Evolutionary conservation across 1,139 yeast genomes (phyloP).

Genomic region (Yamadazyma friedrichii): DNA sequence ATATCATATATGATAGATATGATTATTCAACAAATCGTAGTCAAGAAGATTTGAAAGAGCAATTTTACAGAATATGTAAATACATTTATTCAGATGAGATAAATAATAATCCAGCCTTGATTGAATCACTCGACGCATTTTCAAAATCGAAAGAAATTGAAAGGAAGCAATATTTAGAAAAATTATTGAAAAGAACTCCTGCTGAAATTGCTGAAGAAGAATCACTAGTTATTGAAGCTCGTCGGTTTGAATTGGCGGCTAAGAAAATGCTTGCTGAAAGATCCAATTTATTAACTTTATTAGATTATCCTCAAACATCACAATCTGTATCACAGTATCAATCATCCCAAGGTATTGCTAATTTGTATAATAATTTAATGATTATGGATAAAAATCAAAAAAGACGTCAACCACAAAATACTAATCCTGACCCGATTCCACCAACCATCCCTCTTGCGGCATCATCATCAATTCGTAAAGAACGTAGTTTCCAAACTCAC

Average conservation of each 20-base stretch:
- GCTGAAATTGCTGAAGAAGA: slow-evolving; percentile 99
- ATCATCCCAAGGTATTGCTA: slow-evolving; percentile 87
- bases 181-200: slow-evolving; percentile 79
- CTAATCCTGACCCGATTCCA: slow-evolving; percentile 49
- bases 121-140: slow-evolving; percentile 53
- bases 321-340: slow-evolving; percentile 75
- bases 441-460: slow-evolving; percentile 61
- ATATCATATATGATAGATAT: slow-evolving; percentile 76
- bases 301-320: slow-evolving; percentile 87
- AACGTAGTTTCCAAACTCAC: slow-evolving; percentile 51
- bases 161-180: slow-evolving; percentile 77
- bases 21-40: slow-evolving; percentile 35
- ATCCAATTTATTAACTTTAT: slow-evolving; percentile 68
- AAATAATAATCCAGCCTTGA: slow-evolving; percentile 44
- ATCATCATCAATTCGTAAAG: slow-evolving; percentile 50
- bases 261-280: slow-evolving; percentile 86
- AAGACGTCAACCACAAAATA: slow-evolving; percentile 39
- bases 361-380: slow-evolving; percentile 77
- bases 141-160: slow-evolving; percentile 68
- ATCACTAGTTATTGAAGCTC: slow-evolving; percentile 86
- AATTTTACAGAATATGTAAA: slow-evolving; percentile 57
- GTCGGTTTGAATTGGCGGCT: slow-evolving; percentile 90
- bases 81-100: slow-evolving; percentile 47
- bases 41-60: slow-evolving; percentile 79
- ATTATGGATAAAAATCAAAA: slow-evolving; percentile 66